Percentiles rank a stretch among this genome's conserved stretches.
phyloP scores from a whole-genome alignment of 2,329 filamentous ascomycete genomes.

The Diaporthe ampelina region DNA sequence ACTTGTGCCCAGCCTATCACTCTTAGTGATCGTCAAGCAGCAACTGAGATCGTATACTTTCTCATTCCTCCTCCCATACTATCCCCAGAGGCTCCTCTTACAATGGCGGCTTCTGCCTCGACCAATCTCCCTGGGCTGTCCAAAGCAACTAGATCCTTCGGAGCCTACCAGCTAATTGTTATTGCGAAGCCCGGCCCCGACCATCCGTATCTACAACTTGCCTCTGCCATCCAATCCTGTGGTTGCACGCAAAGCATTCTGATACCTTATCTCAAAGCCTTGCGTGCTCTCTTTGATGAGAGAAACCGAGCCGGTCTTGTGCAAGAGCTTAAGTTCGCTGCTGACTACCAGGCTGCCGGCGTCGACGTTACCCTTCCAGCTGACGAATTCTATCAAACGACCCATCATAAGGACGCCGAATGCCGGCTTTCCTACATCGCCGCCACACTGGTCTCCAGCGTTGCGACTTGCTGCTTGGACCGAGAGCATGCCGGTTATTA shows the following conservation, averaged over 20 bases:
- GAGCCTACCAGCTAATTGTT: neutral
- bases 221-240: neutral
- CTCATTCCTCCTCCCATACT: neutral
- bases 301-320: too few species aligned
- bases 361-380: too few species aligned
- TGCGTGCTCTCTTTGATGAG: neutral
- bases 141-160: neutral
- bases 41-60: neutral
- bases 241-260: neutral
- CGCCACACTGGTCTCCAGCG: neutral
- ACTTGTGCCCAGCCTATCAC: neutral
- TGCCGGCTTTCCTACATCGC: too few species aligned
- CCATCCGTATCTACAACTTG: neutral
- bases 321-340: too few species aligned
- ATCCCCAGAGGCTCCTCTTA: too few species aligned
- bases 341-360: too few species aligned
- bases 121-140: too few species aligned
- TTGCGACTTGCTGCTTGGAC: neutral
- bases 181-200: neutral
- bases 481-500: neutral
- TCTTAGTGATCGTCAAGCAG: neutral
- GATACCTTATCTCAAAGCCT: neutral
- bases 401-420: too few species aligned
- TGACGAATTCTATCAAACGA: too few species aligned
- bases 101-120: neutral